Percentiles rank a stretch among this genome's conserved stretches.
These are phyloP conservation scores for Diaporthe citrichinensis DNA, from an alignment of 2,329 filamentous ascomycete genomes.

Conservation along the genomic window DNA sequence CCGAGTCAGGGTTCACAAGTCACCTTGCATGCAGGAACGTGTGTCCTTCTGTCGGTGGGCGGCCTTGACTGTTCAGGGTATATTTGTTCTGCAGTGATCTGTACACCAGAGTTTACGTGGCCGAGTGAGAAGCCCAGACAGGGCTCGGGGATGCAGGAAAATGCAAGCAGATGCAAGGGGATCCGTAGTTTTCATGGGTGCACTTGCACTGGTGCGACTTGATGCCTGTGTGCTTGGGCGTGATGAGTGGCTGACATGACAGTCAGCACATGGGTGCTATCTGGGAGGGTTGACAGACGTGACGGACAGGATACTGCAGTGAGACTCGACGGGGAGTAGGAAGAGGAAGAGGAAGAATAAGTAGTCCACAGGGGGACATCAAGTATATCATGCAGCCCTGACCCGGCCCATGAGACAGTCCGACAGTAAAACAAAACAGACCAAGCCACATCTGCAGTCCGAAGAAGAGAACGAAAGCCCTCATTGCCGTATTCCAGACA, in stretches of 20 bases:
- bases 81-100: not conserved
- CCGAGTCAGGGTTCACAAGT: conserved; percentile 17
- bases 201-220: not conserved
- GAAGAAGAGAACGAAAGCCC: not conserved
- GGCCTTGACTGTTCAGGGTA: too few relatives aligned
- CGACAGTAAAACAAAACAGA: not conserved
- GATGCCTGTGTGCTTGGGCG: not conserved
- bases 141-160: not conserved
- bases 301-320: not conserved
- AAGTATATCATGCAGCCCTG: not conserved
- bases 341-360: not conserved
- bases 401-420: not conserved
- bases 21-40: conserved; percentile 26
- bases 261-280: conserved; percentile 10
- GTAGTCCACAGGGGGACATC: not conserved
- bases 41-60: not conserved
- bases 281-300: not conserved
- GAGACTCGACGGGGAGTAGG: not conserved
- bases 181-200: not conserved
- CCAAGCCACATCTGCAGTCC: not conserved
- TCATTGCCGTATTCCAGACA: not conserved
- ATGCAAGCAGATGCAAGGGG: not conserved
- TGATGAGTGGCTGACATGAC: conserved; percentile 21
- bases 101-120: conserved; percentile 27
- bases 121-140: conserved; percentile 13